Evolutionary conservation across 345 rosid species (phyloP).

Genomic region (Populus pruinosa): DNA sequence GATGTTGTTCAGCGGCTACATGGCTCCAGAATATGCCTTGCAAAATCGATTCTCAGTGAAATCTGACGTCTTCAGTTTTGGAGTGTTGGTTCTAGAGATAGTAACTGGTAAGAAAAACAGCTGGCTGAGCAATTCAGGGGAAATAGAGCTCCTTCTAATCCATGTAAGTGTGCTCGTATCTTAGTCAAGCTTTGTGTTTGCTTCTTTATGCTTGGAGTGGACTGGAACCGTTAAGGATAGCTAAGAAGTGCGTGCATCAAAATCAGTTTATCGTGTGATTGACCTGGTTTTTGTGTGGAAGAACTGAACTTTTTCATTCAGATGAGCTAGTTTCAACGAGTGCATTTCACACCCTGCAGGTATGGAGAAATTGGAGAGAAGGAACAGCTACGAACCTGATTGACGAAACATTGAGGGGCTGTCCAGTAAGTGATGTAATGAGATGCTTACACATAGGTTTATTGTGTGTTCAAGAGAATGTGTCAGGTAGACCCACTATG

Average conservation of each 20-base stretch:
- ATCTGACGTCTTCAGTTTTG: background rate
- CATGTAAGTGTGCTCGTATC: background rate
- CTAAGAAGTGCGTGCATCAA: too few species aligned
- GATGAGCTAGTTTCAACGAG: too few species aligned
- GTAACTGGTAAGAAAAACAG: background rate
- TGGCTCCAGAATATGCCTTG: background rate
- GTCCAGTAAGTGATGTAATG: slow-evolving; percentile 7
- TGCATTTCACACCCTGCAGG: slow-evolving; percentile 6
- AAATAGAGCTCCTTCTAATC: background rate
- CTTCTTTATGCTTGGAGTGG: too few species aligned
- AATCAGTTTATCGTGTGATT: too few species aligned
- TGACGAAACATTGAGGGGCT: background rate
- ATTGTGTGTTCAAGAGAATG: slow-evolving; percentile 5
- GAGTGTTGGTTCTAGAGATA: background rate
- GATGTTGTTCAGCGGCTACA: background rate
- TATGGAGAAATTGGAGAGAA: slow-evolving; percentile 23
- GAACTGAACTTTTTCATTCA: too few species aligned
- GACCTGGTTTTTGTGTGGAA: too few species aligned
- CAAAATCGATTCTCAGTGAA: background rate
- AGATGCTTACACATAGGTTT: slow-evolving; percentile 23
- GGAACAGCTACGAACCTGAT: slow-evolving; percentile 16
- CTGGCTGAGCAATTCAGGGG: background rate
- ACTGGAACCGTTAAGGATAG: too few species aligned
- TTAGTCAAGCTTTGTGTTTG: too few species aligned
- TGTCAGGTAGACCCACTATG: background rate